Evolutionary conservation across 345 rosid genomes (phyloP), one percentile per base, ranked within the genome.

Genomic region (Euphorbia tirucalli): DNA sequence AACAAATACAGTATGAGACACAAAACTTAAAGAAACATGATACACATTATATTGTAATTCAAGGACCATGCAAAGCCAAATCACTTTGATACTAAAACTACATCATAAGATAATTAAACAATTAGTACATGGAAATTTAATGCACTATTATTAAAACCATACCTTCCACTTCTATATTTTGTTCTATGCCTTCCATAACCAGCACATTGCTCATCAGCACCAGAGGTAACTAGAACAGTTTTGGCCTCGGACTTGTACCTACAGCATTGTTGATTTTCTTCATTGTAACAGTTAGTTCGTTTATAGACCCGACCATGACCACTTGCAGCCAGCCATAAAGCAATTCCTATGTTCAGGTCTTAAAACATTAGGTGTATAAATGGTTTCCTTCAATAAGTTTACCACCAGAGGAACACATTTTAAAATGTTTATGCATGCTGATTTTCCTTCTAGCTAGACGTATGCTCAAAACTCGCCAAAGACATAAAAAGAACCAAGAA

Each of bases 131-230:
- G n/a, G 68, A 43, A 41, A 39, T 46, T 63, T 24, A 22, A 14
- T 14, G 32, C 21, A 16, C 24, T 24, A 24, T 11, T 5, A 24
- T 70, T 50, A 57, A 48, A 66, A n/a, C 21, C 68, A 66, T 80
- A 94, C 99, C 99, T 85, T 66, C 87, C 92, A 68, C 86, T 68
- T 84, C 86, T 80, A 70, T 85, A 94, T 69, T 90, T 92, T 39
- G 98, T 94, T 83, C 74, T 90, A 74, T 94, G 97, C 70, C 97
- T 83, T 71, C 97, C 97, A 74, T 94, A 94, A 76, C 99, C 99
- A 72, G 99, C 99, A 84, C 99, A 94, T 74, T 92, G 97, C 78
- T 94, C 96, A 80, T 94, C 99, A 31, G 99, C 99, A 59, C 99
- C 99, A 57, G 97, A 86, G 50, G 97, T 97, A 60, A 92, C 92